Evolutionary conservation across 2,329 filamentous ascomycete genomes (phyloP).

Genomic region (Davidsoniella virescens): DNA sequence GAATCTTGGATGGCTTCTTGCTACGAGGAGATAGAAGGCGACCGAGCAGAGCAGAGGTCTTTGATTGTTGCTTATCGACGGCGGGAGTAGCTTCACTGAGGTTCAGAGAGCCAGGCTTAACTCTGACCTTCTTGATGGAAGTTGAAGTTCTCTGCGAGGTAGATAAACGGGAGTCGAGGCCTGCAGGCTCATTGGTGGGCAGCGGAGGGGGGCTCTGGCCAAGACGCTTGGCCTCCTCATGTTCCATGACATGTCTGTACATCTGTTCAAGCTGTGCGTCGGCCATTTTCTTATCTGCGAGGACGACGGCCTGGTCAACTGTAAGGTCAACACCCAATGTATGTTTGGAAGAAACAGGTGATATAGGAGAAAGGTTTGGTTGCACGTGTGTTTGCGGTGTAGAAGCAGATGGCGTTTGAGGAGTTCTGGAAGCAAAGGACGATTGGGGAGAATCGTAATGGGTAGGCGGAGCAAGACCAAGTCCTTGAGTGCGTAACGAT

Average conservation of each 20-base stretch:
- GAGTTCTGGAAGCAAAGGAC: conserved; percentile 11
- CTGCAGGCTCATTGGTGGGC: conserved; percentile 1
- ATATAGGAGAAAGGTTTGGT: conserved; percentile 23
- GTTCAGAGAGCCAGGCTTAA: conserved; percentile 35
- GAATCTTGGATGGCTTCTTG: conserved; percentile 26
- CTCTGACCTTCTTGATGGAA: conserved; percentile 27
- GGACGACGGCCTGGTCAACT: conserved; percentile 63
- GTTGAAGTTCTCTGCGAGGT: not conserved
- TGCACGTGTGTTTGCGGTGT: conserved; percentile 16
- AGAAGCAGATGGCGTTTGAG: conserved; percentile 15
- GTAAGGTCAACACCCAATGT: conserved; percentile 47
- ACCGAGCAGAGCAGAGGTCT: conserved; percentile 37
- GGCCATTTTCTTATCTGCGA: conserved; percentile 56
- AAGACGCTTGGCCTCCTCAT: conserved; percentile 53
- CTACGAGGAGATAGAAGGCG: conserved; percentile 44
- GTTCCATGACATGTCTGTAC: conserved; percentile 83
- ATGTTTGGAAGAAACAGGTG: conserved; percentile 24
- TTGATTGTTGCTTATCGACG: conserved; percentile 35
- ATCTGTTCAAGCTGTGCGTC: conserved; percentile 76
- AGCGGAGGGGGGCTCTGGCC: conserved; percentile 23
- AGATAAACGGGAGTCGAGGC: not conserved
- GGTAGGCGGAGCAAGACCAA: not conserved
- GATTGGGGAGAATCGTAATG: conserved; percentile 7
- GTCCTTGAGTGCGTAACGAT: conserved; percentile 9
- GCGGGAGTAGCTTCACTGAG: conserved; percentile 24